Evolutionary conservation across 352 stramenopile genomes (phyloP).

Genomic region (Globisporangium splendens): DNA sequence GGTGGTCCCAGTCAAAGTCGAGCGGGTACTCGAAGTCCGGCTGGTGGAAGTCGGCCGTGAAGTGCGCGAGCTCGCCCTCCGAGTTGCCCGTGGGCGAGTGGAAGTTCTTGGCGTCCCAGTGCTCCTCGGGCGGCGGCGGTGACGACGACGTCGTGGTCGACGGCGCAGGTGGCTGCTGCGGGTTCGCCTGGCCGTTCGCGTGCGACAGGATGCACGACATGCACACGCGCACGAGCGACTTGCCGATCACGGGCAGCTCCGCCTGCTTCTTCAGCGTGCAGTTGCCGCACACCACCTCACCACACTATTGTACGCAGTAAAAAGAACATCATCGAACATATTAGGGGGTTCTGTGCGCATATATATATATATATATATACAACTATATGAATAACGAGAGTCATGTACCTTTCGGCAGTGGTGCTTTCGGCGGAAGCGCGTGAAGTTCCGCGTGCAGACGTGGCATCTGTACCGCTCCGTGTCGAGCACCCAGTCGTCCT

Average conservation of each 20-base stretch:
- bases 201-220: conserved; percentile 89
- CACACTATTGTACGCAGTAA: conserved; percentile 44
- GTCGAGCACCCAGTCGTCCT: conserved; percentile 88
- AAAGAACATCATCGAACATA: background rate
- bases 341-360: background rate
- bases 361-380: background rate
- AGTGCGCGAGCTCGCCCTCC: conserved; percentile 71
- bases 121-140: conserved; percentile 38
- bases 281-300: conserved; percentile 86
- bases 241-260: conserved; percentile 80
- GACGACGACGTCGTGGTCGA: conserved; percentile 39
- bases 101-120: conserved; percentile 82
- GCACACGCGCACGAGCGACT: conserved; percentile 82
- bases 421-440: conserved; percentile 85
- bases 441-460: conserved; percentile 88
- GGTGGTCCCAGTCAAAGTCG: conserved; percentile 87
- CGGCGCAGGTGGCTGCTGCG: conserved; percentile 44
- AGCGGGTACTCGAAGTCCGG: conserved; percentile 83
- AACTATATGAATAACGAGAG: background rate
- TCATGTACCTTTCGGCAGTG: conserved; percentile 76
- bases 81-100: conserved; percentile 79
- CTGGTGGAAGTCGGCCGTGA: conserved; percentile 76
- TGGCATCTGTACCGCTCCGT: conserved; percentile 86
- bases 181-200: conserved; percentile 73
- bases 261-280: conserved; percentile 86